Conservation (phyloP, 1,139 yeast genomes). For the Yamadazyma spencermartinsiae region DNA sequence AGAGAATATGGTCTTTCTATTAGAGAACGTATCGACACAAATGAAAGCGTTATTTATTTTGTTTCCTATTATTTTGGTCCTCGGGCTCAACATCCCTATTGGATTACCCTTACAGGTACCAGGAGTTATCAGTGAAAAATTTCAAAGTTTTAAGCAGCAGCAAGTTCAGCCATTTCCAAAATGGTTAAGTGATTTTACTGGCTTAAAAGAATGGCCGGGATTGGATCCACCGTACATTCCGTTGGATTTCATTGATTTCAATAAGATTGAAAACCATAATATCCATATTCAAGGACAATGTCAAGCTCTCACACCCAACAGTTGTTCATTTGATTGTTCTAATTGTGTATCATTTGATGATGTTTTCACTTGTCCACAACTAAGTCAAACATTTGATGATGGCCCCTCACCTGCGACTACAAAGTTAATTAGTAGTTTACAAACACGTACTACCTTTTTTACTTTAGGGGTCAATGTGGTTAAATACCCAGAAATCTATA, state of each 20-base stretch:
- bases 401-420: slow-evolving; percentile 83
- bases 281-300: slow-evolving; percentile 64
- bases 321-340: slow-evolving; percentile 86
- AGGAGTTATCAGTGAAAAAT: background rate
- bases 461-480: slow-evolving; percentile 82
- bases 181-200: slow-evolving; percentile 79
- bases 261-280: slow-evolving; percentile 45
- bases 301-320: slow-evolving; percentile 37
- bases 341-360: slow-evolving; percentile 81
- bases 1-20: background rate
- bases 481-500: slow-evolving; percentile 71
- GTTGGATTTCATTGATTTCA: slow-evolving; percentile 64
- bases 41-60: slow-evolving; percentile 3
- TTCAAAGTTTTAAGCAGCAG: slow-evolving; percentile 1
- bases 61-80: slow-evolving; percentile 2
- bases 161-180: slow-evolving; percentile 57
- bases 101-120: slow-evolving; percentile 2
- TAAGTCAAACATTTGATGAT: slow-evolving; percentile 92
- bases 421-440: slow-evolving; percentile 53
- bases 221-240: slow-evolving; percentile 85
- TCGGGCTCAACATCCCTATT: slow-evolving; percentile 9
- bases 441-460: slow-evolving; percentile 69
- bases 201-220: slow-evolving; percentile 79
- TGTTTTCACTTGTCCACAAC: slow-evolving; percentile 65
- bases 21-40: background rate